Base-by-base conservation (phyloP, 139 green algal species). In the Haematococcus sp. region DNA sequence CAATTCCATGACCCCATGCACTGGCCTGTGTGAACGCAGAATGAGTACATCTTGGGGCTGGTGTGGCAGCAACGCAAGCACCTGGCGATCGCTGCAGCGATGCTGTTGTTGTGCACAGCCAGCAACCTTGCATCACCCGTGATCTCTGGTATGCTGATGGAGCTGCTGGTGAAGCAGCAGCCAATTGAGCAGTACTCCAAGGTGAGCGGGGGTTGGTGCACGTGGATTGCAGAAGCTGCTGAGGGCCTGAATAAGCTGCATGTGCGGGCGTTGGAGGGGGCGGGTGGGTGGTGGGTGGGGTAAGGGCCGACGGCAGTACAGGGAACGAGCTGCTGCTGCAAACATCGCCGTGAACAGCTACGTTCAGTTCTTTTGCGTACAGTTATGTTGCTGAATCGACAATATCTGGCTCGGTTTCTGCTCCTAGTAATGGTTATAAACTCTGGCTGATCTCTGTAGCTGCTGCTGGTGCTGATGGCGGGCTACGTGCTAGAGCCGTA, bases 401-500 rank as follows among this genome's bases (percentile, higher is more conserved):
- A 49, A 49, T 7, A 49, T 7, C 40, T 49, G 7, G 40, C 40
- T 19, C 11, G 7, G 40, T 11, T 49, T 49, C 7, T n/a, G n/a
- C n/a, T n/a, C n/a, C n/a, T n/a, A n/a, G n/a, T n/a, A n/a, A 7
- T 49, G 40, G 40, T 49, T 11, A 49, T 19, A 49, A 7, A 49
- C 11, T 7, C 7, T 49, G 7, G 11, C 7, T 49, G 7, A 11
- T 11, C 86, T 71, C 64, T 56, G 3, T 77, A 85, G 71, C 80
- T 94, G n/a, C 76, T 97, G 34, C 71, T 60, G 1, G 31, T 88
- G 0, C 72, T 97, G 54, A 77, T 81, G 4, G 33, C 78, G 0
- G 80, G 91, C 66, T 97, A 97, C 82, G 79, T 90, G 32, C 34
- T 92, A 17, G 93, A 97, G 84, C 93, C 93, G 19, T 71, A 96